Base-by-base conservation (phyloP, 2,329 filamentous ascomycete genomes). In the Tolypocladium sp. region DNA sequence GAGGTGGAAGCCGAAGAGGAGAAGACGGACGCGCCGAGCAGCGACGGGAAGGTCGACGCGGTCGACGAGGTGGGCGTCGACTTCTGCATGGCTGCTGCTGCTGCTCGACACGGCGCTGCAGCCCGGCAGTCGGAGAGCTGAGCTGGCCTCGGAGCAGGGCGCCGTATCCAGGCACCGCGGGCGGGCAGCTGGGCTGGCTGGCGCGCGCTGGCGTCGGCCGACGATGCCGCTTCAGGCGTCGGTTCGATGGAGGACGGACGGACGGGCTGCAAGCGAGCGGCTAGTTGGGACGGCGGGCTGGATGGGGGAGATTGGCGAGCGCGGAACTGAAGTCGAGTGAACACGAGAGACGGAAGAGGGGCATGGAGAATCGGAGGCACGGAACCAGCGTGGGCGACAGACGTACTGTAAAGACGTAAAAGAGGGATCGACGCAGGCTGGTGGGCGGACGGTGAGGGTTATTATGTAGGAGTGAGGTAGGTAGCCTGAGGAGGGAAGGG, bases 11-110 rank as follows among this genome's bases (percentile, higher is more conserved):
- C 64, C 59, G 64, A 64, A 38, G 66, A 62, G 60, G 65, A 70
- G 58, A 70, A 72, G 66, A 74, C 69, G 64, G 72, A 70, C 63
- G 70, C 71, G 46, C 71, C 68, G 46, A 71, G 70, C 65, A 75
- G 73, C 63, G 71, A 70, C 60, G 71, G 71, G 63, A 70, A 63
- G 49, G 69, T 66, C 53, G 68, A 64, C 55, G 62, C 57, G 56
- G 52, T 22, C 33, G 58, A 42, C 52, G 58, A 61, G 37, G 58
- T 22, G 13, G 44, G 54, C 37, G 58, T 52, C 27, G 27, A 35
- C 27, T n/a, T 52, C 20, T 56, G 54, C 54, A 56, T 56, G 37
- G 5, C 37, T 33, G 55, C 55, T 6, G 49, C 57, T 27, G 46
- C 15, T 53, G 15, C 15, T 12, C n/a, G n/a, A n/a, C n/a, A n/a